phyloP scores from a whole-genome alignment of 352 stramenopile species.

The Pythium myriotylum region DNA sequence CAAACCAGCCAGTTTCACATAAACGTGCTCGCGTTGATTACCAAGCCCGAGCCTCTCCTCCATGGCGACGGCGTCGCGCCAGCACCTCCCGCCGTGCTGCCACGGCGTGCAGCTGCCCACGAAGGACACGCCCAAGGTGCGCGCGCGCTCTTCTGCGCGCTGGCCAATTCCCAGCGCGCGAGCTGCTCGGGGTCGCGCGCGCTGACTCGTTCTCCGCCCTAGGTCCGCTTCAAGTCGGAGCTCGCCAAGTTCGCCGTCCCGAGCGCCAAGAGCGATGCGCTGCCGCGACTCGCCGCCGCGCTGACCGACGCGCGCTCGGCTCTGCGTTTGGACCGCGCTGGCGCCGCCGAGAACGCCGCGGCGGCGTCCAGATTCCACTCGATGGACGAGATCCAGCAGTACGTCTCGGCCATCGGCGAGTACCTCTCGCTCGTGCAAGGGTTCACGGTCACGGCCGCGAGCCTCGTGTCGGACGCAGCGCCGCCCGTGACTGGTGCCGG shows the following conservation, averaged over 20 bases:
- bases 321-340: conserved; percentile 26
- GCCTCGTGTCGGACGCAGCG: conserved; percentile 17
- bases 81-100: conserved; percentile 56
- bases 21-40: no score
- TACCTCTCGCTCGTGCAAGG: conserved; percentile 68
- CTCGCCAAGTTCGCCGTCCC: conserved; percentile 40
- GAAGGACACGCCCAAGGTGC: conserved; percentile 33
- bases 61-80: conserved; percentile 35
- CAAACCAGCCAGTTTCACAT: background rate
- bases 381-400: conserved; percentile 37
- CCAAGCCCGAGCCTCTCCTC: no score
- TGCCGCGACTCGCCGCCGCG: conserved; percentile 41
- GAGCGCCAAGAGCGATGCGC: conserved; percentile 31
- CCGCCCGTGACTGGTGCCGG: conserved; percentile 5
- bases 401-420: conserved; percentile 34
- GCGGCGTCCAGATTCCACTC: conserved; percentile 18
- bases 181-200: background rate
- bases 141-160: background rate
- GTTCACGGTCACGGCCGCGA: conserved; percentile 35
- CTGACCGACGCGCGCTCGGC: conserved; percentile 42
- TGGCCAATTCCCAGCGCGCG: background rate
- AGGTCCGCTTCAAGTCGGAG: conserved; percentile 53
- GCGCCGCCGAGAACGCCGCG: background rate
- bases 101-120: conserved; percentile 40
- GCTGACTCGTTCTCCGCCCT: background rate